A percentile compares a stretch with the other conserved stretches of the same genome.
Conservation (phyloP, 805 yeast species). For the Candida palmyrensis region DNA sequence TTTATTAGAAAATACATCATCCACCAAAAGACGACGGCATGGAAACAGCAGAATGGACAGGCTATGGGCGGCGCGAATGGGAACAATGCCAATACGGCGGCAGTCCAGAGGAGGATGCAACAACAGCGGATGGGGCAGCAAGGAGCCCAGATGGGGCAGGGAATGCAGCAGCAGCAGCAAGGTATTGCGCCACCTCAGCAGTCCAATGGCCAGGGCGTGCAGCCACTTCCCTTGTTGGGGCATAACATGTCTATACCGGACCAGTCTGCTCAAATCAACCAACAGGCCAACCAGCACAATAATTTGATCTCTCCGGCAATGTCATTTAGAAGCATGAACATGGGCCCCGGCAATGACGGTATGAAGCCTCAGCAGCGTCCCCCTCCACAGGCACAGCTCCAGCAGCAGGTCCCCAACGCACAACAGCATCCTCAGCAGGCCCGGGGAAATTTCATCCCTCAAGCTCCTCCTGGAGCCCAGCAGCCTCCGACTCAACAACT, state of each 20-base stretch:
- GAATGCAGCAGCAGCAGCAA: constrained; percentile 2
- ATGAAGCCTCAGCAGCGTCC: constrained; percentile 9
- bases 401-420: too few species aligned
- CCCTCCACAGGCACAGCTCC: constrained; percentile 11
- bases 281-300: constrained; percentile 6
- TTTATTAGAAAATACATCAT: constrained; percentile 34
- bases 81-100: constrained; percentile 7
- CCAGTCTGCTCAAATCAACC: neutral
- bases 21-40: constrained; percentile 29
- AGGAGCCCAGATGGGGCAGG: constrained; percentile 2
- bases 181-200: neutral
- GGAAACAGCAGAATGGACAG: constrained; percentile 27
- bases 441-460: too few species aligned
- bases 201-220: neutral
- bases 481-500: constrained; percentile 1
- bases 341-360: constrained; percentile 6
- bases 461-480: too few species aligned
- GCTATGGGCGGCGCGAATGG: constrained; percentile 6
- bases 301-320: too few species aligned
- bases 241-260: neutral
- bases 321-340: constrained; percentile 16
- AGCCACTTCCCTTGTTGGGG: neutral
- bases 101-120: constrained; percentile 1
- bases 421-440: constrained; percentile 12
- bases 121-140: neutral